Evolutionary conservation across 345 rosid genomes (phyloP), one percentile per base, ranked within the genome.

Genomic region (Diplotaxis tenuifolia): DNA sequence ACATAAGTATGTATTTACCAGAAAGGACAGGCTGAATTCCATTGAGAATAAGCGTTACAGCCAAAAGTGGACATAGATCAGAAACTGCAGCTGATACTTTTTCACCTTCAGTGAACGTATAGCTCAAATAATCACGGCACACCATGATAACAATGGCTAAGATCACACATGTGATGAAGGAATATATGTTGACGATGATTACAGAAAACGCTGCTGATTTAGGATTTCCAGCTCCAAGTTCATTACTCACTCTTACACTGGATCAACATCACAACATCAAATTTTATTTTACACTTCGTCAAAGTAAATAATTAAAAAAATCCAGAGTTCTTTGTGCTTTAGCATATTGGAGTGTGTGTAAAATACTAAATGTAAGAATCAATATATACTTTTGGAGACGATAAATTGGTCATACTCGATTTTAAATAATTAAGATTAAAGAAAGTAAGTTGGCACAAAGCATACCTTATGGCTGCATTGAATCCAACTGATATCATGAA

Each of bases 191-290:
- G 68, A 87, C 88, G 6, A 85, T 3, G 4, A 57, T 69, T 2
- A 89, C 97, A 0, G 96, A 89, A 68, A 89, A 89, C n/a, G 87
- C 71, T 2, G 91, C 93, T 12, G 93, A 77, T 70, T 83, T 86
- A 0, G 96, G 95, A 36, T 89, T 88, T 28, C 84, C 85, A 1
- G 88, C 91, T 82, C 97, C 97, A 9, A 91, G 87, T 73, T 91
- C 97, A 49, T 91, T 91, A 77, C 93, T 85, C 22, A 87, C 97
- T 72, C 97, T 84, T 58, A 89, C 97, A 64, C 97, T 89, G 82
- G 5, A 18, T 18, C 19, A 75, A 27, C 22, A 7, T 59, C 23
- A 31, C 18, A 23, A 36, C 25, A 45, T 27, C 54, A 31, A n/a
- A 12, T 12, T 40, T 12, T 42, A 4, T 14, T 34, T 21, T 22